phyloP scores from a whole-genome alignment of 306 rosid genomes.

The Trifolium pratense region DNA sequence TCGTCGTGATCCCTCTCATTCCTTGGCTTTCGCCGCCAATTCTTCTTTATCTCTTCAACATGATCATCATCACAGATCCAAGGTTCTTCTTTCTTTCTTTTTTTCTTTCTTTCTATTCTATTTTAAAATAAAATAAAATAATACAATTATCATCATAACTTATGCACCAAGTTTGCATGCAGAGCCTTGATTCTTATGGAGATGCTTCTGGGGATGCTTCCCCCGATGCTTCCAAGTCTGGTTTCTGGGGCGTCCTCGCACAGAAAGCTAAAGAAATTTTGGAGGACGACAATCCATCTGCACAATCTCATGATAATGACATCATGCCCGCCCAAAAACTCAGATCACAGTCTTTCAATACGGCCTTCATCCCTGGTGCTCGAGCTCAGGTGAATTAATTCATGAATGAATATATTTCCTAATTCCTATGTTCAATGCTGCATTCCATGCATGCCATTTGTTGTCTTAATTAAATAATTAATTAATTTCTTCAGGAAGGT shows the following conservation, averaged over 20 bases:
- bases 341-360: slow-evolving; percentile 39
- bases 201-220: slow-evolving; percentile 49
- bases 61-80: slow-evolving; percentile 54
- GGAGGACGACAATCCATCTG: slow-evolving; percentile 60
- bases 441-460: background rate
- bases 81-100: slow-evolving; percentile 41
- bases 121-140: no score
- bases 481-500: slow-evolving; percentile 52
- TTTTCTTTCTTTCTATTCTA: background rate
- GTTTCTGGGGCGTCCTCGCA: slow-evolving; percentile 92
- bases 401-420: no score
- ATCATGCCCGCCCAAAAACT: slow-evolving; percentile 17
- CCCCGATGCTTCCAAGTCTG: slow-evolving; percentile 59
- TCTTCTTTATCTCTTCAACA: slow-evolving; percentile 40
- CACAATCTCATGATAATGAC: slow-evolving; percentile 20
- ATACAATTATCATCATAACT: background rate
- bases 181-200: slow-evolving; percentile 61
- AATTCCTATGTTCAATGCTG: background rate
- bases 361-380: slow-evolving; percentile 35
- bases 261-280: slow-evolving; percentile 81
- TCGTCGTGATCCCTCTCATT: slow-evolving; percentile 58
- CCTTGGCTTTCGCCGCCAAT: slow-evolving; percentile 34
- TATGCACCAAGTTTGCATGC: background rate
- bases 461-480: background rate
- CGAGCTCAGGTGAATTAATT: slow-evolving; percentile 51